phyloP scores from a whole-genome alignment of 164 flowering plant species.

The Annona cherimola region DNA sequence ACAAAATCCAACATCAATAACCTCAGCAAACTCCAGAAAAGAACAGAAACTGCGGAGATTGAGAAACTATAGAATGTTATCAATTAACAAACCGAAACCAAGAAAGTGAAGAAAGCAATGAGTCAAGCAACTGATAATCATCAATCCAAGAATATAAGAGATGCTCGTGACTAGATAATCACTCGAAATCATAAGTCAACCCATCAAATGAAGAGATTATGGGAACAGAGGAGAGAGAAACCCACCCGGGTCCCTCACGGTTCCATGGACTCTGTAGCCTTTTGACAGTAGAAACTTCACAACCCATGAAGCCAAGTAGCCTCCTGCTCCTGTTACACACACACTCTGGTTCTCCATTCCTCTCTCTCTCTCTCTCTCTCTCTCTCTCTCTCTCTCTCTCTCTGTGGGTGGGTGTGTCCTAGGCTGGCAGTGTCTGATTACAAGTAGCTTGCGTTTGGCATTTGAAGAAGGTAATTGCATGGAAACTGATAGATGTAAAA shows the following conservation, averaged over 20 bases:
- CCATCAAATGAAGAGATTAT: background rate
- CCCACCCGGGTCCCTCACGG: conserved; percentile 24
- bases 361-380: background rate
- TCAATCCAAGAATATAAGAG: background rate
- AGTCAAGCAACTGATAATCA: no score
- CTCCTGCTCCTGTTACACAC: conserved; percentile 25
- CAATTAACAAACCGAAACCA: background rate
- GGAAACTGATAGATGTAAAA: no score
- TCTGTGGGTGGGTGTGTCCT: no score
- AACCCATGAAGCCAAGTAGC: conserved; percentile 24
- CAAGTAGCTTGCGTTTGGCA: no score
- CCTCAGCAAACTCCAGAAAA: background rate
- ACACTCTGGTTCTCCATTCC: conserved; percentile 2
- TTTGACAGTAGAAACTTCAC: conserved; percentile 26
- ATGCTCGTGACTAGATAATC: background rate
- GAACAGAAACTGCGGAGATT: no score
- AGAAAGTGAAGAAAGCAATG: background rate
- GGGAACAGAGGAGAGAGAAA: background rate
- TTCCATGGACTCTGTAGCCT: conserved; percentile 32
- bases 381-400: background rate
- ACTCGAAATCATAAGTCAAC: background rate
- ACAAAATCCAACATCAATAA: background rate
- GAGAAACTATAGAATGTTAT: no score
- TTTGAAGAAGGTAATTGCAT: no score
- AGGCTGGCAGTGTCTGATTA: no score